Evolutionary conservation across 768 basidiomycete species (phyloP).

Genomic region (Lyophyllum decastes): DNA sequence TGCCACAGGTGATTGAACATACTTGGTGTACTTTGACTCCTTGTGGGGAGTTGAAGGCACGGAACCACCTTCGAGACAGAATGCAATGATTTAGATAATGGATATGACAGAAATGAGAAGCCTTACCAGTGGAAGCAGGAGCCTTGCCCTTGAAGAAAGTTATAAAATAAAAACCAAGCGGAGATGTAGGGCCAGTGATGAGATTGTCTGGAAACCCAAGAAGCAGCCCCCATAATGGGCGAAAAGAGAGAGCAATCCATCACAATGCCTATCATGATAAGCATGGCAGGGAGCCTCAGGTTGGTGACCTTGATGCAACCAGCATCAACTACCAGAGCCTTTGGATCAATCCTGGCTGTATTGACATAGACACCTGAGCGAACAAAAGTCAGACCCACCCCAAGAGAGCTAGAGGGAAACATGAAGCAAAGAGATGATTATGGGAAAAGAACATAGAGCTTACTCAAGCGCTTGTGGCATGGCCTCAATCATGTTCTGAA

Average conservation of each 20-base stretch:
- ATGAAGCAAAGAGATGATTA: neutral
- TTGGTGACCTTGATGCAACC: neutral
- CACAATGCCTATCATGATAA: neutral
- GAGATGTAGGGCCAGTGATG: neutral
- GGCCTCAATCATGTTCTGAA: too few relatives aligned
- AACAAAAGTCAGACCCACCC: neutral
- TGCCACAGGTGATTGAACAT: too few relatives aligned
- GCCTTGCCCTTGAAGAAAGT: neutral
- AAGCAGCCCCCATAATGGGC: conserved; percentile 1
- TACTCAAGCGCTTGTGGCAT: too few relatives aligned
- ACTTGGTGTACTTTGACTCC: neutral
- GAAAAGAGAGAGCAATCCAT: neutral
- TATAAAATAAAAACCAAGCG: neutral
- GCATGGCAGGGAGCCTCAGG: neutral
- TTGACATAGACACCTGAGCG: neutral
- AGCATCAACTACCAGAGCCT: neutral
- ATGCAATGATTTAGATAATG: neutral
- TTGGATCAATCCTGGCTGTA: neutral
- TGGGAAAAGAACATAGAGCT: too few relatives aligned
- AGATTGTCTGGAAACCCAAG: neutral
- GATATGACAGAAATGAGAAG: too few relatives aligned
- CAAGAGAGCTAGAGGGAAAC: neutral
- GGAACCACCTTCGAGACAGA: neutral
- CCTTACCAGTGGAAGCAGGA: too few relatives aligned
- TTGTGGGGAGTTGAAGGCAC: neutral